Evolutionary conservation across 2,329 filamentous ascomycete genomes (phyloP).

Genomic region (Ceratocystis harringtonii): DNA sequence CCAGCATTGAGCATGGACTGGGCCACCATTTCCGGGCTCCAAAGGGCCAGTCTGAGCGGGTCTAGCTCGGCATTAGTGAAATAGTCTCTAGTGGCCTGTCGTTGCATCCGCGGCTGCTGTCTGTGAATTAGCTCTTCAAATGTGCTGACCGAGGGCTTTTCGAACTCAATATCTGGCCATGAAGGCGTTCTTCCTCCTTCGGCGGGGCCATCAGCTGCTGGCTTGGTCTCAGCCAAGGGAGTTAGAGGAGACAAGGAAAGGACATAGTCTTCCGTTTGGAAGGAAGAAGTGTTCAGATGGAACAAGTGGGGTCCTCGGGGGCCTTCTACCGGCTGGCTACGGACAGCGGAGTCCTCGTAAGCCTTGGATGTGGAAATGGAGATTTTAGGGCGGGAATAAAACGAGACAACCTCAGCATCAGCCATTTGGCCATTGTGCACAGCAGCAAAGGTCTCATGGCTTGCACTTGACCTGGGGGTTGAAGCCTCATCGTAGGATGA

Average conservation of each 20-base stretch:
- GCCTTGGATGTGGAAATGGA: constrained; percentile 4
- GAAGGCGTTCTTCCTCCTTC: constrained; percentile 24
- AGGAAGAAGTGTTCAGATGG: constrained; percentile 47
- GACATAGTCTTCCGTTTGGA: constrained; percentile 35
- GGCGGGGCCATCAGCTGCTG: background rate
- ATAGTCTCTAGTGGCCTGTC: constrained; percentile 25
- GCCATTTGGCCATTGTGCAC: constrained; percentile 4
- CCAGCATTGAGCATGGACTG: constrained; percentile 77
- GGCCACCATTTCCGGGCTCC: constrained; percentile 63
- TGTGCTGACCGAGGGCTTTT: background rate
- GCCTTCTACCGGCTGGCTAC: constrained; percentile 54
- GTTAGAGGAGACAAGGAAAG: constrained; percentile 62
- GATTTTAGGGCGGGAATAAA: constrained; percentile 33
- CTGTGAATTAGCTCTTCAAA: background rate
- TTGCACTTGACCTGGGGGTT: constrained; percentile 55
- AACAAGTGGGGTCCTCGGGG: constrained; percentile 80
- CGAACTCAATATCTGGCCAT: constrained; percentile 16
- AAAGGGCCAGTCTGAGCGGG: constrained; percentile 43
- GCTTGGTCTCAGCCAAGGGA: constrained; percentile 25
- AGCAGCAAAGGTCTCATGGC: constrained; percentile 25
- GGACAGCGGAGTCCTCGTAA: constrained; percentile 1
- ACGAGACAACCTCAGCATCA: constrained; percentile 40
- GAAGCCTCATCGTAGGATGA: constrained; percentile 74
- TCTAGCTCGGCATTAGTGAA: constrained; percentile 45
- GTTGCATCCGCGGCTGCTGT: background rate